Evolutionary conservation across 805 yeast genomes (phyloP).

Genomic region (Saccharomycopsis babjevae): DNA sequence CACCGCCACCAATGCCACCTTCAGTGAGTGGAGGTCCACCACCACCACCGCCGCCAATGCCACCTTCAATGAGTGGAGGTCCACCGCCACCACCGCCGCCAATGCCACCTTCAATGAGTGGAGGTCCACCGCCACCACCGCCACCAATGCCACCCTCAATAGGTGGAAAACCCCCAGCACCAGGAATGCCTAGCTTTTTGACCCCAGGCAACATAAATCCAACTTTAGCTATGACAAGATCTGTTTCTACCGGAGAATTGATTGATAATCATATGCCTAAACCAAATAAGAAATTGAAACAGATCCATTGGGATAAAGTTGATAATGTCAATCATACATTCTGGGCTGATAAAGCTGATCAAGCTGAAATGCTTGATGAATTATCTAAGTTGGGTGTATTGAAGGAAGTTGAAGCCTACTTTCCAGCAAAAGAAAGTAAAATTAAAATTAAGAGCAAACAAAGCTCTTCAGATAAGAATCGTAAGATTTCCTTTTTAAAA

Average conservation of each 20-base stretch:
- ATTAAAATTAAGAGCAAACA: slow-evolving; percentile 33
- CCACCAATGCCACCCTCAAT: slow-evolving; percentile 19
- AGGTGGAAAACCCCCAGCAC: slow-evolving; percentile 21
- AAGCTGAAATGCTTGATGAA: slow-evolving; percentile 38
- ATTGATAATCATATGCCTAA: slow-evolving; percentile 28
- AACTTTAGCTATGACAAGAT: slow-evolving; percentile 26
- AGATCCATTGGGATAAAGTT: slow-evolving; percentile 75
- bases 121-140: slow-evolving; percentile 21
- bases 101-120: slow-evolving; percentile 14
- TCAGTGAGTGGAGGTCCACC: neutral
- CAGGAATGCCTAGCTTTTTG: slow-evolving; percentile 18
- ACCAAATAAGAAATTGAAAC: slow-evolving; percentile 55
- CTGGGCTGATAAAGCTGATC: slow-evolving; percentile 40
- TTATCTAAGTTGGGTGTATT: slow-evolving; percentile 52
- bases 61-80: neutral
- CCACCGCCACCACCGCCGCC: slow-evolving; percentile 28
- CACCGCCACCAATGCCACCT: slow-evolving; percentile 18
- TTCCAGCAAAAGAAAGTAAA: slow-evolving; percentile 37
- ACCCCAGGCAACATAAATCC: slow-evolving; percentile 10
- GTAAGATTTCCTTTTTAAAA: slow-evolving; percentile 45
- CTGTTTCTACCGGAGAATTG: slow-evolving; percentile 24
- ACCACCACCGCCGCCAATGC: neutral
- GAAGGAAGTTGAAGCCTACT: slow-evolving; percentile 50
- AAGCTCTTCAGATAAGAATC: slow-evolving; percentile 21
- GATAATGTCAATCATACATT: slow-evolving; percentile 49